A percentile compares a stretch with the other conserved stretches of the same genome.
These are phyloP conservation scores for Fusarium newnesense DNA, from an alignment of 2,329 filamentous ascomycete genomes.

Conservation along the genomic window DNA sequence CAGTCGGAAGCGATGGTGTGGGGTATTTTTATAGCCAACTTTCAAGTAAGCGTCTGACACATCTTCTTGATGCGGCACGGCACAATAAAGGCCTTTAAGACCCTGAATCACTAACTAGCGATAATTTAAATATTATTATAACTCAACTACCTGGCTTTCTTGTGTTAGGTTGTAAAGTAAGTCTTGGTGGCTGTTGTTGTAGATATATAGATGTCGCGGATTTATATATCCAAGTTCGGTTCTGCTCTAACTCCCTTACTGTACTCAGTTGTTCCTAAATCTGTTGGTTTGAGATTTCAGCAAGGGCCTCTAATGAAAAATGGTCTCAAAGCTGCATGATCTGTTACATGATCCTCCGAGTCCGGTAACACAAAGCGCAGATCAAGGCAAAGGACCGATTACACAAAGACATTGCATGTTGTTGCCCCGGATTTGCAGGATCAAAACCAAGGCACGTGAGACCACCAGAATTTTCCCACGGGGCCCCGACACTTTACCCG, in stretches of 20 bases:
- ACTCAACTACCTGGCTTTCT: not conserved
- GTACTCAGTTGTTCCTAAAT: not conserved
- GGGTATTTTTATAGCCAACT: not conserved
- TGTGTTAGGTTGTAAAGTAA: not conserved
- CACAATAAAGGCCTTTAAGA: not conserved
- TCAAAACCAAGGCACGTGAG: not conserved
- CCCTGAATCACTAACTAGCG: not conserved
- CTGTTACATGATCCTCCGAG: fast-evolving
- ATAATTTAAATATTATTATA: not conserved
- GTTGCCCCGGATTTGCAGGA: not conserved
- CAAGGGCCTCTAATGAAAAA: fast-evolving
- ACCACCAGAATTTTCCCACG: no score
- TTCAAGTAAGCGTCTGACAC: not conserved
- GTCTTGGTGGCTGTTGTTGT: not conserved
- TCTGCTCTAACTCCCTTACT: not conserved
- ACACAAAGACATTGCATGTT: not conserved
- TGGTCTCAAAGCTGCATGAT: not conserved
- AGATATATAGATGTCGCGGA: not conserved
- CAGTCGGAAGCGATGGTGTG: not conserved
- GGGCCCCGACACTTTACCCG: not conserved
- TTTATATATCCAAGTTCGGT: fast-evolving
- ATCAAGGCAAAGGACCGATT: not conserved
- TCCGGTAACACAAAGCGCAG: not conserved
- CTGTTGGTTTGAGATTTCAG: no score
- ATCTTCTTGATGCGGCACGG: not conserved